These are phyloP conservation scores for Protomyces macrosporus DNA, from an alignment of 1,139 yeast species.

Conservation along the genomic window DNA sequence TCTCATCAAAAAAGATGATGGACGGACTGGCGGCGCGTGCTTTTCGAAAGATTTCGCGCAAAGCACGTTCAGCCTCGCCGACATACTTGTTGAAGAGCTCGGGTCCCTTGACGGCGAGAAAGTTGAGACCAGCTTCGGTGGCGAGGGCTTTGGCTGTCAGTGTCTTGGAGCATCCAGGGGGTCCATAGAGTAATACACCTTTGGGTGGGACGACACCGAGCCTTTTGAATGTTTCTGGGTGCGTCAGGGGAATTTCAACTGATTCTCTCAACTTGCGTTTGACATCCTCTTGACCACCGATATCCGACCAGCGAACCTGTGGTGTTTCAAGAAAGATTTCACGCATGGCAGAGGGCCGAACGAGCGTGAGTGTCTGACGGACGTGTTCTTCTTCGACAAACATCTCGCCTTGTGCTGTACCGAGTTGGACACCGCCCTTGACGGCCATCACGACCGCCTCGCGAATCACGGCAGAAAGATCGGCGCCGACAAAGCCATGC, in stretches of 20 bases:
- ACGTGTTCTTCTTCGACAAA: constrained; percentile 51
- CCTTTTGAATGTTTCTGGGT: constrained; percentile 65
- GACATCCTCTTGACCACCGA: constrained; percentile 86
- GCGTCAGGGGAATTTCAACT: constrained; percentile 84
- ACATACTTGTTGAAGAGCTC: constrained; percentile 96
- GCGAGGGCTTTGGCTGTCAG: constrained; percentile 98
- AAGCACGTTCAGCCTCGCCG: constrained; percentile 99
- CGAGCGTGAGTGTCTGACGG: constrained; percentile 62
- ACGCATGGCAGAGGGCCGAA: constrained; percentile 94
- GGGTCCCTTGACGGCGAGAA: constrained; percentile 94
- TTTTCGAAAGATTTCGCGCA: constrained; percentile 94
- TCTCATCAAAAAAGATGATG: constrained; percentile 91
- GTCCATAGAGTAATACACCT: constrained; percentile 91
- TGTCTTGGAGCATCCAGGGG: constrained; percentile 98
- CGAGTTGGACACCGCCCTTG: constrained; percentile 49
- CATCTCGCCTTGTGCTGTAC: constrained; percentile 41
- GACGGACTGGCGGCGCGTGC: constrained; percentile 97
- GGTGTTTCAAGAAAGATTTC: constrained; percentile 90
- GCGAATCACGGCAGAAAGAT: constrained; percentile 75
- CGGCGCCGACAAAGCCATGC: constrained; percentile 98
- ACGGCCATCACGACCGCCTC: constrained; percentile 86
- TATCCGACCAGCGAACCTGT: constrained; percentile 86
- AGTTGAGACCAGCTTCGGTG: constrained; percentile 96
- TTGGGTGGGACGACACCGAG: constrained; percentile 87
- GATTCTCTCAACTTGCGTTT: constrained; percentile 79